A percentile compares a stretch with the other conserved stretches of the same genome.
Evolutionary conservation across 192 early-diverging fungal genomes (phyloP).

Genomic region (Backusella parvicylindrica): DNA sequence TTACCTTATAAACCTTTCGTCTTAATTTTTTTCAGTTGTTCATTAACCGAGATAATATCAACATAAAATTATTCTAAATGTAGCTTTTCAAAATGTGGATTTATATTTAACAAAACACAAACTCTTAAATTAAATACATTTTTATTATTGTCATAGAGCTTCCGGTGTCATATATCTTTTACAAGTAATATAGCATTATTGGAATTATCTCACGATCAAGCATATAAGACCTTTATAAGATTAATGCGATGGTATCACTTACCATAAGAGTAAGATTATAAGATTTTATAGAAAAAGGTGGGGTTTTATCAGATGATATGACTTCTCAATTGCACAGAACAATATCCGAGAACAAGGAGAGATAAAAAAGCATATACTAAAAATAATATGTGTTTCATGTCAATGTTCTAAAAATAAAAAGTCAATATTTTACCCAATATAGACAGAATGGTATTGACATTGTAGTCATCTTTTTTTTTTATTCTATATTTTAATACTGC

Average conservation of each 20-base stretch:
- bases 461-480: too few species aligned
- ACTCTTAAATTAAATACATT: background rate
- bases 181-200: background rate
- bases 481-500: too few species aligned
- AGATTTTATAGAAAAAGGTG: background rate
- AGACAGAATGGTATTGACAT: too few species aligned
- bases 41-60: background rate
- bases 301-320: background rate
- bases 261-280: constrained; percentile 5
- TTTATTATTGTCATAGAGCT: background rate
- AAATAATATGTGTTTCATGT: background rate
- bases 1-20: background rate
- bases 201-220: background rate
- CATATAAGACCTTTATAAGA: background rate
- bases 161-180: background rate
- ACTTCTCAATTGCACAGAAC: background rate
- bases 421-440: too few species aligned
- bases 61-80: background rate
- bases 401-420: background rate
- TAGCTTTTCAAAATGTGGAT: background rate
- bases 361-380: background rate
- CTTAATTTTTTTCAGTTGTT: background rate
- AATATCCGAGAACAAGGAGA: background rate
- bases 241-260: background rate
- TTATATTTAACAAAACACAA: background rate